Evolutionary conservation across 345 rosid species (phyloP).

Genomic region (Boechera retrofracta): DNA sequence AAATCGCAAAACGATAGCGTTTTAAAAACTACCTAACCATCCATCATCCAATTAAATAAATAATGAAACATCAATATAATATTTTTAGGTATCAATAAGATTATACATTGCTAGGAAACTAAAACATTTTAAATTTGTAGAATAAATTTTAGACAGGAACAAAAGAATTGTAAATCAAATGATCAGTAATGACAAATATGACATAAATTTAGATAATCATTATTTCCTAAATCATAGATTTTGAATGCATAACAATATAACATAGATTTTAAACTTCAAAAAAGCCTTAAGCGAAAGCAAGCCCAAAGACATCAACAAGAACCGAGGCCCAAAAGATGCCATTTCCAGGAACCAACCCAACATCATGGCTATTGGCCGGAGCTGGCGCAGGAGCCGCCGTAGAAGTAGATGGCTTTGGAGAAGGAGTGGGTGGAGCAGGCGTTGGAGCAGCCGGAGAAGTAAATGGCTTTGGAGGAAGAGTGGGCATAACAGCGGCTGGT

Average conservation of each 20-base stretch:
- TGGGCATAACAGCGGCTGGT: neutral
- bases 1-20: too few relatives aligned
- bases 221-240: constrained; percentile 18
- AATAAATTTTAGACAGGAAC: neutral
- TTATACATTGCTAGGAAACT: neutral
- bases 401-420: neutral
- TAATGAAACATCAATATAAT: neutral
- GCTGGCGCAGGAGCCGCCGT: constrained; percentile 32
- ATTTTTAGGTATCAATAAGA: neutral
- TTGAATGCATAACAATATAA: neutral
- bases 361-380: constrained; percentile 16
- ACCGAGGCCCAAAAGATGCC: constrained; percentile 29
- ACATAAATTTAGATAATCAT: constrained; percentile 18
- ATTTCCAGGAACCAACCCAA: constrained; percentile 37
- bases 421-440: neutral
- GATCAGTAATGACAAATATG: constrained; percentile 16
- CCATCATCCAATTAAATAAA: neutral
- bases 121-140: neutral
- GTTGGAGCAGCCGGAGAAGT: neutral
- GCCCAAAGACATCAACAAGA: constrained; percentile 33
- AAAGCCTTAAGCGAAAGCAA: constrained; percentile 25
- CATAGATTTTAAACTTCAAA: neutral
- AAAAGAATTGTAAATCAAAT: constrained; percentile 8
- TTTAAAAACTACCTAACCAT: neutral
- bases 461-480: neutral